Evolutionary conservation across 805 yeast genomes (phyloP).

Genomic region (Starmera dryadoides): DNA sequence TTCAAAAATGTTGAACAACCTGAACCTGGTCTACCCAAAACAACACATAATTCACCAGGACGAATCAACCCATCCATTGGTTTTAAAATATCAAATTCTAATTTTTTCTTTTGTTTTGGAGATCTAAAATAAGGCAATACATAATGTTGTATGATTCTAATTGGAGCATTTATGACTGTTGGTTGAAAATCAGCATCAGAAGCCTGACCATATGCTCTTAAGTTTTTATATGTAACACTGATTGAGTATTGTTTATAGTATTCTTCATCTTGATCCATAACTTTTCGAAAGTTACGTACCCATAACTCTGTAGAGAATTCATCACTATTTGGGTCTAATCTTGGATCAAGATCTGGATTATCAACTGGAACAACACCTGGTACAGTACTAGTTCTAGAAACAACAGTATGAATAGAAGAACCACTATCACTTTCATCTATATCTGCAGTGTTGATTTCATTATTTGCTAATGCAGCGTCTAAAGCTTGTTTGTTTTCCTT

Average conservation of each 20-base stretch:
- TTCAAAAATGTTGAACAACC: constrained; percentile 67
- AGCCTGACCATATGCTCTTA: constrained; percentile 56
- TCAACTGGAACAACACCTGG: neutral
- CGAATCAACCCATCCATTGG: constrained; percentile 57
- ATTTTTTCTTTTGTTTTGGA: constrained; percentile 16
- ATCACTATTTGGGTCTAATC: constrained; percentile 50
- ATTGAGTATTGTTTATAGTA: constrained; percentile 49
- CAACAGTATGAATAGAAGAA: neutral
- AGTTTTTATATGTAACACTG: constrained; percentile 50
- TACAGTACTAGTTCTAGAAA: constrained; percentile 5
- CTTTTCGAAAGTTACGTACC: constrained; percentile 51
- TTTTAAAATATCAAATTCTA: constrained; percentile 40
- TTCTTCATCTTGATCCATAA: constrained; percentile 50
- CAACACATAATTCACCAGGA: constrained; percentile 64
- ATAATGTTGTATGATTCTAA: constrained; percentile 13
- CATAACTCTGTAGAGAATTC: constrained; percentile 52
- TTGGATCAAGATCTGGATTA: constrained; percentile 21
- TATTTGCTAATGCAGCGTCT: neutral
- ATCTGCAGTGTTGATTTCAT: constrained; percentile 3
- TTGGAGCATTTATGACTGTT: constrained; percentile 42
- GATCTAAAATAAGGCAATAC: constrained; percentile 11
- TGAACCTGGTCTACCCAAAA: constrained; percentile 72
- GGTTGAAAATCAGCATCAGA: constrained; percentile 60
- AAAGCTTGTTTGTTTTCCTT: constrained; percentile 6
- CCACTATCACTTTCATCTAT: constrained; percentile 1